Conservation (phyloP, 371 early-diverging fungal genomes). For the Blakeslea trispora region DNA sequence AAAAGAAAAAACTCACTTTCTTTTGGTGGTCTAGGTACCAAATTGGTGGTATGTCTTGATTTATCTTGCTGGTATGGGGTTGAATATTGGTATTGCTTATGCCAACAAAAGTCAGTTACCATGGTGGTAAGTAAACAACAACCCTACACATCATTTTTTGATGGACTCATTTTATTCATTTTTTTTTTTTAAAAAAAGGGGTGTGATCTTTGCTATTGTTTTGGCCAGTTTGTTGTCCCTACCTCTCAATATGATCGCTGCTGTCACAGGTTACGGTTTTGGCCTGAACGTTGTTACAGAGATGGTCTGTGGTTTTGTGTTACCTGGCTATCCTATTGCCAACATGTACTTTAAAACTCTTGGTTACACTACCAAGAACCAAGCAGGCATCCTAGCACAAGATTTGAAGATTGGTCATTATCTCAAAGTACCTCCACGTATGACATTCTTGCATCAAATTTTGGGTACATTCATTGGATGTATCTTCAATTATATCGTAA, state of each 20-base stretch:
- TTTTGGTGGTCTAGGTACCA: constrained; percentile 53
- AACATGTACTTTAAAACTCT: constrained; percentile 55
- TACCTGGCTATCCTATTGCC: constrained; percentile 58
- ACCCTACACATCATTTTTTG: neutral
- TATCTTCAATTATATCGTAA: constrained; percentile 58
- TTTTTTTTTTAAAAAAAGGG: constrained; percentile 23
- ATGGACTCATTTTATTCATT: neutral
- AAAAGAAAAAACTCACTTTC: no score
- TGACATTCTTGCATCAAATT: constrained; percentile 61
- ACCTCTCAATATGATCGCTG: constrained; percentile 41
- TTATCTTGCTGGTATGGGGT: constrained; percentile 59
- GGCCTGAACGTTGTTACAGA: constrained; percentile 69
- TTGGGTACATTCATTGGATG: constrained; percentile 62
- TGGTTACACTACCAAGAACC: constrained; percentile 57
- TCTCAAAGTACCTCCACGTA: constrained; percentile 74
- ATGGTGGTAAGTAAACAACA: constrained; percentile 60
- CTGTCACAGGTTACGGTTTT: constrained; percentile 40
- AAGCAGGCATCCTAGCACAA: constrained; percentile 54
- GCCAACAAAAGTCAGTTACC: constrained; percentile 53
- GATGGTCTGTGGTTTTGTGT: constrained; percentile 51
- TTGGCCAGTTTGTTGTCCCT: constrained; percentile 45
- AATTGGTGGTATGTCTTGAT: constrained; percentile 73
- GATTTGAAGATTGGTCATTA: constrained; percentile 77
- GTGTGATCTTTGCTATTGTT: constrained; percentile 66
- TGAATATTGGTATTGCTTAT: constrained; percentile 68